Evolutionary conservation across 2,329 filamentous ascomycete genomes (phyloP), one percentile per base, ranked within the genome.

Genomic region (Penicillium sp.): DNA sequence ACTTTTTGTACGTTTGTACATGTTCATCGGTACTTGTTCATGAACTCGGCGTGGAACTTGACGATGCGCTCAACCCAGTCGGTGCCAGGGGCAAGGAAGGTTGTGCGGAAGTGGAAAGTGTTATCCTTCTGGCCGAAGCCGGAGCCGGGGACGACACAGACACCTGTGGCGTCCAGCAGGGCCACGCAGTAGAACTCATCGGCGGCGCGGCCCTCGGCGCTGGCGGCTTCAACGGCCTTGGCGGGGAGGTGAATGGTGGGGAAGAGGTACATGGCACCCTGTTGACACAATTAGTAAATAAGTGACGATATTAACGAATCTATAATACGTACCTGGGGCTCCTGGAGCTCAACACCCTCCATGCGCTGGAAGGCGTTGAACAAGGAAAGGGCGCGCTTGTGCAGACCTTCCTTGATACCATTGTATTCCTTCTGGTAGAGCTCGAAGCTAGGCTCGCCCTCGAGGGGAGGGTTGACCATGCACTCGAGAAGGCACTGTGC

Each of bases 231-330:
- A 60, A 87, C 76, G 39, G 92, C 94, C 77, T 90, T 90, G 24
- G 77, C 66, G 2, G 94, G 85, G 24, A 99, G 81, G 34, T 81
- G 85, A 77, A 99, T 96, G 66, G 90, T 94, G 24, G 94, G 94
- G 85, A 97, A 99, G 69, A 99, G 89, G 80, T 99, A 99, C 94
- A 99, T 99, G 72, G 89, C 88, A 58, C 94, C 94, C 83, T 96
- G 62, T 26, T 16, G 34, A 50, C 53, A 53, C 10, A 5, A 56
- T 55, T 57, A 50, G 52, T 37, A 61, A 40, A 37, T 35, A 32
- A 24, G 35, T 10, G 45, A 40, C 10, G 22, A 34, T 37, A 20
- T 38, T 37, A 43, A 26, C 18, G 34, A 47, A 29, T 31, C 7
- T 13, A 34, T 42, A 16, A 42, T 43, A 74, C 76, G 57, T 74